Base-by-base conservation (phyloP, 441 rosid genomes). In the Eruca vesicaria region DNA sequence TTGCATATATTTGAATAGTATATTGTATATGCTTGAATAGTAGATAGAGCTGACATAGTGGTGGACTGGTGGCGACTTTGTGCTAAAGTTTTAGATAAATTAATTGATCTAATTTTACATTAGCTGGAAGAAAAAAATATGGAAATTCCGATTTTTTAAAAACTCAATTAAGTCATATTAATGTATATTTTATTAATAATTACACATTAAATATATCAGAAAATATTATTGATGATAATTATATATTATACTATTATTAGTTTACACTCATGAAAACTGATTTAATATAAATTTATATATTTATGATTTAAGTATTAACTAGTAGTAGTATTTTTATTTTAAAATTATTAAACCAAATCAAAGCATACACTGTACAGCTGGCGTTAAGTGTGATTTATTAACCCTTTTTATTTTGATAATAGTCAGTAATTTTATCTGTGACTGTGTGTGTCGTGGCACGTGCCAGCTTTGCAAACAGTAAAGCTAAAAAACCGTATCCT, bases 401-500 rank as follows among this genome's bases (percentile, higher is more conserved):
- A 2, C 5, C n/a, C 45, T 38, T 38, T 2, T 35, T 35, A 12
- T 35, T 35, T 35, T 35, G 41, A 35, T 11, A 38, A 69, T n/a
- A n/a, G n/a, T 9, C 15, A 38, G 45, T 11, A 38, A 11, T 41
- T 52, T 7, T 9, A 64, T 69, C 7, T 55, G 23, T 45, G 65
- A 36, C 67, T 19, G 19, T 45, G 69, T 71, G 41, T 36, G 20
- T 20, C 23, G 70, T 56, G 74, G 70, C 78, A 78, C 78, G 78
- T 73, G 78, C 66, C 66, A 72, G 55, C 66, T 56, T 57, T 55
- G 53, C 71, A 72, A n/a, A 72, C 66, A 72, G 78, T 63, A 62
- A 78, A 74, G 78, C 81, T 68, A 78, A 45, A 78, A 78, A 63
- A 33, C 69, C 78, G 78, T 68, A 78, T 73, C 81, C 67, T 66